Percentiles rank a stretch among this genome's conserved stretches.
phyloP scores from a whole-genome alignment of 768 basidiomycete species.

The Tricholomella constricta region DNA sequence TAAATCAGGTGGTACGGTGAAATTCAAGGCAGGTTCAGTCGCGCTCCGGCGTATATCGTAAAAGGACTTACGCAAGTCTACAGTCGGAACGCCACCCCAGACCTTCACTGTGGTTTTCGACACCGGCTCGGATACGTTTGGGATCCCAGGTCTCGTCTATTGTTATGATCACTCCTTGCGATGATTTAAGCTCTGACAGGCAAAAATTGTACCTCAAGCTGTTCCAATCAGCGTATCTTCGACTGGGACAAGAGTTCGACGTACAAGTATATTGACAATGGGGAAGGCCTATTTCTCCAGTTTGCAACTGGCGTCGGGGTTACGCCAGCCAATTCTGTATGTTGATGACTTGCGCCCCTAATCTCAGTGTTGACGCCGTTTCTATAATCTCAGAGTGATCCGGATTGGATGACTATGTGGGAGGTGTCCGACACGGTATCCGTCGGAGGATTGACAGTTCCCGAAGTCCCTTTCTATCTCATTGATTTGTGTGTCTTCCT shows the following conservation, averaged over 20 bases:
- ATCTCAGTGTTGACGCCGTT: background rate
- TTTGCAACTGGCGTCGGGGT: constrained; percentile 15
- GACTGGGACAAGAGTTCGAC: constrained; percentile 20
- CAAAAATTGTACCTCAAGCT: constrained; percentile 15
- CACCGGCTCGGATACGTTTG: constrained; percentile 14
- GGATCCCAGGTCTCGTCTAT: constrained; percentile 9
- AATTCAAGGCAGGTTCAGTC: constrained; percentile 41
- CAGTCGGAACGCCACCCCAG: constrained; percentile 60
- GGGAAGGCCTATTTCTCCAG: constrained; percentile 9
- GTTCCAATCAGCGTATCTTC: constrained; percentile 13
- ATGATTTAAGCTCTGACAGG: background rate
- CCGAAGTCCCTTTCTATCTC: constrained; percentile 15
- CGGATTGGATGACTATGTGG: constrained; percentile 47
- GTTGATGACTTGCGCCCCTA: constrained; percentile 44
- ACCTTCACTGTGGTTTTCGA: constrained; percentile 31
- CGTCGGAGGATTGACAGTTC: constrained; percentile 37
- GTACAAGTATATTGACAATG: constrained; percentile 15
- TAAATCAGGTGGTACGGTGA: constrained; percentile 62
- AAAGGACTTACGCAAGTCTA: background rate
- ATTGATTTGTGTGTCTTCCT: constrained; percentile 10
- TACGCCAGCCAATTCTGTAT: constrained; percentile 9
- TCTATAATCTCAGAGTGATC: constrained; percentile 51
- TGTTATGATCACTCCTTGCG: constrained; percentile 25
- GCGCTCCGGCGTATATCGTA: background rate
- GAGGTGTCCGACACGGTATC: constrained; percentile 48